phyloP scores from a whole-genome alignment of 176 grass and related monocot genomes.

The Eragrostis nindensis region DNA sequence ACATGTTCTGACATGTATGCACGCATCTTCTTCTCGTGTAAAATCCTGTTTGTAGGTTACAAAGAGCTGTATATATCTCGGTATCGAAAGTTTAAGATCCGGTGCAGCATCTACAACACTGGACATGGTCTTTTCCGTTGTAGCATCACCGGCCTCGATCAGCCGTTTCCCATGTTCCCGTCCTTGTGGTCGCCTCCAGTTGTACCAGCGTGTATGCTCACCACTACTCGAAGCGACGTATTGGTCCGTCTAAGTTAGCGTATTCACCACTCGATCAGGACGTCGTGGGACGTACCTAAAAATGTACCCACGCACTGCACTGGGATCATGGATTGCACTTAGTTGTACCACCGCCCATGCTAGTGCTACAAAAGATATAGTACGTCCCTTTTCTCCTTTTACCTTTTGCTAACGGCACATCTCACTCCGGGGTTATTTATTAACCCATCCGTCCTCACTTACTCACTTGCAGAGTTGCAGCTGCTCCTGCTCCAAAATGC shows the following conservation, averaged over 20 bases:
- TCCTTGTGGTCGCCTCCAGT: too few species aligned
- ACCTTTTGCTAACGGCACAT: slow-evolving; percentile 7
- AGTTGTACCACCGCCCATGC: not conserved
- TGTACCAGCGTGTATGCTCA: not conserved
- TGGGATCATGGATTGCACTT: slow-evolving; percentile 21
- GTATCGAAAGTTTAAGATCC: too few species aligned
- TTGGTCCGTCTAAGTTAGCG: not conserved
- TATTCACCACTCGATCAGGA: not conserved
- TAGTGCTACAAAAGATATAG: not conserved
- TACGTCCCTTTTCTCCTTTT: not conserved
- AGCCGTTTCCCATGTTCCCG: too few species aligned
- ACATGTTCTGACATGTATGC: not conserved
- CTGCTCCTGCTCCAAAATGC: not conserved
- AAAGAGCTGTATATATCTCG: too few species aligned
- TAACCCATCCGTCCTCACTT: not conserved
- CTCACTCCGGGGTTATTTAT: not conserved
- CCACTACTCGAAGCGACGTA: not conserved
- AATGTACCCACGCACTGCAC: not conserved
- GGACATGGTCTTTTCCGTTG: too few species aligned
- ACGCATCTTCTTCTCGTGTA: too few species aligned
- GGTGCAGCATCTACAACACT: too few species aligned
- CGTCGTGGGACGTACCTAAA: not conserved
- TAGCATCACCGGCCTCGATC: too few species aligned
- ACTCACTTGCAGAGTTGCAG: not conserved
- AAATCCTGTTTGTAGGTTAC: too few species aligned